Percentiles rank a stretch among this genome's conserved stretches.
Evolutionary conservation across 2,329 filamentous ascomycete species (phyloP).

Genomic region (Chaetomiaceae sp.): DNA sequence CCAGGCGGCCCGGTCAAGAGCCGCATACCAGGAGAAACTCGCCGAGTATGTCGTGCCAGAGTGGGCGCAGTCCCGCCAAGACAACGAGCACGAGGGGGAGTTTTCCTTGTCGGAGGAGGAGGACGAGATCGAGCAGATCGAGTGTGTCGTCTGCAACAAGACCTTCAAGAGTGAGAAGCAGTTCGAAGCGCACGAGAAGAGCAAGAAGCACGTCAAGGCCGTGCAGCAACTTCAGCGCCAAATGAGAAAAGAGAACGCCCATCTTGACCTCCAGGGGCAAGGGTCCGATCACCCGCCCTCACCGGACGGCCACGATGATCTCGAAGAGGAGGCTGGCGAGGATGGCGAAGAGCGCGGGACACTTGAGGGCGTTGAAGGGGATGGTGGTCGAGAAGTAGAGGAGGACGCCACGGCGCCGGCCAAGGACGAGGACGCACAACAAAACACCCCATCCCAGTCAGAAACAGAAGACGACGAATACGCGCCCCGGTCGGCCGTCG

Average conservation of each 20-base stretch:
- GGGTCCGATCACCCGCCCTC: not conserved
- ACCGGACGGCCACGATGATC: not conserved
- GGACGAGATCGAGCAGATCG: conserved; percentile 56
- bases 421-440: not conserved
- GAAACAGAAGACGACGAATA: conserved; percentile 39
- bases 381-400: not conserved
- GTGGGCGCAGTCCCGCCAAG: conserved; percentile 65
- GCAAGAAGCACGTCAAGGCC: conserved; percentile 91
- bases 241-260: conserved; percentile 75
- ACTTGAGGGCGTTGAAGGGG: not conserved
- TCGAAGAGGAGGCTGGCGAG: conserved; percentile 30
- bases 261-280: conserved; percentile 44
- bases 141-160: conserved; percentile 74
- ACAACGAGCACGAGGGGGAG: conserved; percentile 44
- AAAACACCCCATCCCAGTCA: not conserved
- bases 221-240: conserved; percentile 73
- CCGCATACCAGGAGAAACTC: conserved; percentile 73
- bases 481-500: conserved; percentile 42
- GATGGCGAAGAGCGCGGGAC: not conserved
- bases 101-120: conserved; percentile 59
- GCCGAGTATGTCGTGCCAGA: conserved; percentile 62
- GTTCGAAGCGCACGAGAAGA: conserved; percentile 86
- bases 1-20: conserved; percentile 78
- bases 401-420: not conserved
- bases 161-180: conserved; percentile 89